Conservation (phyloP, 805 yeast species). For the Yarrowia osloensis region DNA sequence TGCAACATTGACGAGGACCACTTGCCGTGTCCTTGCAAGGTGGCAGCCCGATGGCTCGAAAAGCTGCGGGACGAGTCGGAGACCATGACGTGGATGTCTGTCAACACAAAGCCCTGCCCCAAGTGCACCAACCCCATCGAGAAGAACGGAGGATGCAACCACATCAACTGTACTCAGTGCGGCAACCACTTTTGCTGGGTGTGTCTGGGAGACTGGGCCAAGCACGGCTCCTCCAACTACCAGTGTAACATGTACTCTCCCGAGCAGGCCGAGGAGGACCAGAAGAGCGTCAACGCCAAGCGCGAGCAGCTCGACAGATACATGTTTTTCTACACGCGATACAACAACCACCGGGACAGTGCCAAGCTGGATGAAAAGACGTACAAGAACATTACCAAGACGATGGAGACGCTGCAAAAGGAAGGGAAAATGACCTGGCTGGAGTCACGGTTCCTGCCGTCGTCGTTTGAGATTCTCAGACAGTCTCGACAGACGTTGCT, state of each 20-base stretch:
- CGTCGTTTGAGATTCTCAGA: conserved; percentile 64
- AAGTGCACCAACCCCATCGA: conserved; percentile 78
- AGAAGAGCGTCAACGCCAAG: conserved; percentile 48
- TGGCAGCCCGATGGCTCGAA: conserved; percentile 69
- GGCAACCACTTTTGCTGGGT: conserved; percentile 88
- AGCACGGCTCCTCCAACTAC: conserved; percentile 64
- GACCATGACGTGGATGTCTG: conserved; percentile 81
- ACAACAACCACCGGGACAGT: conserved; percentile 73
- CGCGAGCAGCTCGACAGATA: conserved; percentile 61
- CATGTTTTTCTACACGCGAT: conserved; percentile 72
- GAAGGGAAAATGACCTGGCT: conserved; percentile 73
- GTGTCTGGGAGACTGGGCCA: conserved; percentile 73
- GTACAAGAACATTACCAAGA: conserved; percentile 60
- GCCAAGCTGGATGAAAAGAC: conserved; percentile 69
- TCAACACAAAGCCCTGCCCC: conserved; percentile 85
- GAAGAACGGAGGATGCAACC: conserved; percentile 96
- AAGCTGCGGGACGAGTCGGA: conserved; percentile 86
- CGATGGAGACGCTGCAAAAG: conserved; percentile 67
- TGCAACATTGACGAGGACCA: conserved; percentile 74
- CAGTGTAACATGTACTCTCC: conserved; percentile 63
- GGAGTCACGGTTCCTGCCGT: conserved; percentile 80
- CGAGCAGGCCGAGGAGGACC: conserved; percentile 46
- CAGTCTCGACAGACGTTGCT: conserved; percentile 74
- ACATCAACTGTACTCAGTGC: conserved; percentile 87
- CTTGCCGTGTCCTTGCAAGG: conserved; percentile 76